A percentile compares a stretch with the other conserved stretches of the same genome.
These are phyloP conservation scores for Spergularia azorica DNA, from an alignment of 179 eudicot genomes.

Conservation along the genomic window DNA sequence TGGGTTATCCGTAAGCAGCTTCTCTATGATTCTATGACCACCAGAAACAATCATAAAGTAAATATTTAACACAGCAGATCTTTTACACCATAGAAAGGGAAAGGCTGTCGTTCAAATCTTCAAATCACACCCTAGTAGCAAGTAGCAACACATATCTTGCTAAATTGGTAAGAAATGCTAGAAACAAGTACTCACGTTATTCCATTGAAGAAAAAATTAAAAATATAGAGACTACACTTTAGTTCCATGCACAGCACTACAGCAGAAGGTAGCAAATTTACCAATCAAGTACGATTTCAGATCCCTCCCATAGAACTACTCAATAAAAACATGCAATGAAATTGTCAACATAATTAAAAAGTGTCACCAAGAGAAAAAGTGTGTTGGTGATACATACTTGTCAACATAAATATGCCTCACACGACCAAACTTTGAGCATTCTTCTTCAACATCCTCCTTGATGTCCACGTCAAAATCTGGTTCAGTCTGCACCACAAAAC, in stretches of 20 bases:
- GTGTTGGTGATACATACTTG: slow-evolving; percentile 32
- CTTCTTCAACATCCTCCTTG: slow-evolving; percentile 48
- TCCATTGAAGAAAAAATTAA: no score
- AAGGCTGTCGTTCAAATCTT: background rate
- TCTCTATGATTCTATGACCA: background rate
- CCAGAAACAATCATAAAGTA: no score
- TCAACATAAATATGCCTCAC: slow-evolving; percentile 51
- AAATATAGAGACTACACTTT: no score
- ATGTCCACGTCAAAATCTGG: slow-evolving; percentile 54
- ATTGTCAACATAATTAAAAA: background rate
- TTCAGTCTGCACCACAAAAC: slow-evolving; percentile 37
- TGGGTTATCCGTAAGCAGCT: no score
- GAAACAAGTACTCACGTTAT: background rate
- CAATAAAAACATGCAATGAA: background rate
- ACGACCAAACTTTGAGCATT: slow-evolving; percentile 49
- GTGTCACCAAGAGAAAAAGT: no score
- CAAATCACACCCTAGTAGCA: background rate
- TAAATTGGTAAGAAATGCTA: background rate
- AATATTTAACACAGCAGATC: slow-evolving; percentile 20
- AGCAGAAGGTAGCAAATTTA: background rate
- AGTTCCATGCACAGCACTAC: background rate
- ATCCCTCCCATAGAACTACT: background rate
- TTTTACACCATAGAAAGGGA: background rate
- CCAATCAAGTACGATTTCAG: background rate
- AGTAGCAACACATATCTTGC: background rate